These are phyloP conservation scores for Colletotrichum tropicale DNA, from an alignment of 2,329 filamentous ascomycete genomes.

Conservation along the genomic window DNA sequence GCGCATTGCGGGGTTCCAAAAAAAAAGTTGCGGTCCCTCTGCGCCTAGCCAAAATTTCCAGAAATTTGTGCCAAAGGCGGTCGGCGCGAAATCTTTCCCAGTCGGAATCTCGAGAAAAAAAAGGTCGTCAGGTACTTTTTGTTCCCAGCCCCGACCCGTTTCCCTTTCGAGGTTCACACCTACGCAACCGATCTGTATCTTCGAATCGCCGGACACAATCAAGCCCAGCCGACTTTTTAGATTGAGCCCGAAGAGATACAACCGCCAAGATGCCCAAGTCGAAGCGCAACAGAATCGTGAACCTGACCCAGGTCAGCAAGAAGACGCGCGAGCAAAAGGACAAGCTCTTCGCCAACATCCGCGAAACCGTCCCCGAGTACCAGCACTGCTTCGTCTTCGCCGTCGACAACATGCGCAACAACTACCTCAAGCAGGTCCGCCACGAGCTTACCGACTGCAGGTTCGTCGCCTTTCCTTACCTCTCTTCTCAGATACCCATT, in stretches of 20 bases:
- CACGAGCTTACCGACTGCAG: conserved; percentile 83
- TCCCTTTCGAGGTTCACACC: background rate
- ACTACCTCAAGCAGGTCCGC: conserved; percentile 89
- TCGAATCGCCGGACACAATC: background rate
- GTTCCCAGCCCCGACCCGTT: background rate
- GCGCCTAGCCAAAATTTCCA: conserved; percentile 17
- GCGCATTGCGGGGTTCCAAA: conserved; percentile 24
- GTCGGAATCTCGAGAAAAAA: background rate
- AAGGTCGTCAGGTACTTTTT: background rate
- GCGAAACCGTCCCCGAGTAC: conserved; percentile 83
- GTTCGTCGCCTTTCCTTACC: conserved; percentile 49
- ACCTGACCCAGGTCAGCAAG: conserved; percentile 90
- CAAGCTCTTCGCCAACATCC: conserved; percentile 86
- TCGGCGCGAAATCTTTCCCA: conserved; percentile 20
- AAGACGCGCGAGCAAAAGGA: conserved; percentile 93
- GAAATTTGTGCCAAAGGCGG: conserved; percentile 21
- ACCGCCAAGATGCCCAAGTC: conserved; percentile 84
- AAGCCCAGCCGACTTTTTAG: background rate
- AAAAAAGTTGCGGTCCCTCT: conserved; percentile 21
- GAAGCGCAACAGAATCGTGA: conserved; percentile 86
- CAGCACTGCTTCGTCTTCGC: conserved; percentile 92
- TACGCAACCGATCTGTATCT: background rate
- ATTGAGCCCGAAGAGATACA: background rate
- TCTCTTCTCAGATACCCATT: background rate
- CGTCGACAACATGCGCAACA: conserved; percentile 98